These are phyloP conservation scores for Posidonia oceanica DNA, from an alignment of 116 monocot genomes.

Conservation along the genomic window DNA sequence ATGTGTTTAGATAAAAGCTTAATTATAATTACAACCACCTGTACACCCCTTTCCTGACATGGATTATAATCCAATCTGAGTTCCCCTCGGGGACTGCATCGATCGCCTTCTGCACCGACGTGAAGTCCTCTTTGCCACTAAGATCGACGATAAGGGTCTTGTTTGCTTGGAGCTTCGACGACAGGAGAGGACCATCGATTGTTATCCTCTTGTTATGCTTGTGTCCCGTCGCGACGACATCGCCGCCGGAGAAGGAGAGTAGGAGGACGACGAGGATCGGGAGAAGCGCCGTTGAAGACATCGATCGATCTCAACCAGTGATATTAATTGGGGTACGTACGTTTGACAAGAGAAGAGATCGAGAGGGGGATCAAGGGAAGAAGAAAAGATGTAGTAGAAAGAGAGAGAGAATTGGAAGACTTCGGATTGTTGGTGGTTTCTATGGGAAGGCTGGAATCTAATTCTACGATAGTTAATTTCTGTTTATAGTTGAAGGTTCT, in stretches of 20 bases:
- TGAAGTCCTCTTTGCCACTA: slow-evolving; percentile 42
- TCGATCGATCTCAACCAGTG: background rate
- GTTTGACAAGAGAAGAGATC: too few relatives aligned
- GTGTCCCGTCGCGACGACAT: background rate
- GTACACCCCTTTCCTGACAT: slow-evolving; percentile 58
- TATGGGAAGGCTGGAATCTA: too few relatives aligned
- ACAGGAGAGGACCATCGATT: slow-evolving; percentile 36
- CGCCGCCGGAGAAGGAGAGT: background rate
- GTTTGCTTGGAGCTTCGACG: slow-evolving; percentile 30
- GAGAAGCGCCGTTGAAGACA: background rate
- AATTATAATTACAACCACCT: slow-evolving; percentile 20
- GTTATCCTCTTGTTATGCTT: background rate
- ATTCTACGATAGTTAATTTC: too few relatives aligned
- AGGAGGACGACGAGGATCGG: background rate
- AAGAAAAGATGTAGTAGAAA: too few relatives aligned
- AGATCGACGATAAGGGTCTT: slow-evolving; percentile 48
- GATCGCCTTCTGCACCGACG: slow-evolving; percentile 62
- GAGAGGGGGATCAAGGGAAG: too few relatives aligned
- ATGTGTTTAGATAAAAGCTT: background rate
- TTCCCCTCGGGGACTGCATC: slow-evolving; percentile 65
- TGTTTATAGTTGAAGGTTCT: too few relatives aligned
- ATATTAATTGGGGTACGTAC: too few relatives aligned
- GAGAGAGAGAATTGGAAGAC: too few relatives aligned
- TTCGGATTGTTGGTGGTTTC: too few relatives aligned
- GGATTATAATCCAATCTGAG: slow-evolving; percentile 60